Evolutionary conservation across 108 stramenopile genomes (phyloP).

Genomic region (Cyclostephanos tholiformis): DNA sequence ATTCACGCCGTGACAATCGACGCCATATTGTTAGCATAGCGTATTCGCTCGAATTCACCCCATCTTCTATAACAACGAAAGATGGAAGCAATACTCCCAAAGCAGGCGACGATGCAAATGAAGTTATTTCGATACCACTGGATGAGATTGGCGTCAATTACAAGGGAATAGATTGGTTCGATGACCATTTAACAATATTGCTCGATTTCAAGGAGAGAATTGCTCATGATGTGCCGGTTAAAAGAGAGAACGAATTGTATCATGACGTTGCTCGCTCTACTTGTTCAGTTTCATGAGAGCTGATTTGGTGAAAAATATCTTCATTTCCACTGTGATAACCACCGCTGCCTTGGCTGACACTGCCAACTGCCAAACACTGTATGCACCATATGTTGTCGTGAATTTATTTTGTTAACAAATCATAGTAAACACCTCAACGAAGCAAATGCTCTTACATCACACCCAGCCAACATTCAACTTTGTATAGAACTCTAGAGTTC

Average conservation of each 20-base stretch:
- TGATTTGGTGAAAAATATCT: neutral
- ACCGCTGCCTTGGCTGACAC: too few species aligned
- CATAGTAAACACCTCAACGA: too few species aligned
- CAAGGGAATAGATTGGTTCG: slow-evolving; percentile 54
- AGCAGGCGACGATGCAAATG: slow-evolving; percentile 87
- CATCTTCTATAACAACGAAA: slow-evolving; percentile 32
- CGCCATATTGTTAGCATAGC: slow-evolving; percentile 64
- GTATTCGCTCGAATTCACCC: slow-evolving; percentile 55
- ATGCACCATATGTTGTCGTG: too few species aligned
- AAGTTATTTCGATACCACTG: slow-evolving; percentile 59
- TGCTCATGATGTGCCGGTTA: neutral
- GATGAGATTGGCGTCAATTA: slow-evolving; percentile 62
- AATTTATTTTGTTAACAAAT: too few species aligned
- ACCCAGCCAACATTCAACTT: too few species aligned
- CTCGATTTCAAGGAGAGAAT: slow-evolving; percentile 54
- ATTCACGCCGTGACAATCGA: slow-evolving; percentile 84
- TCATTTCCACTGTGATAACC: too few species aligned
- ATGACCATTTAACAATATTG: slow-evolving; percentile 61
- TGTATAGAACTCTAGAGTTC: too few species aligned
- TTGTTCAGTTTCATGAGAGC: slow-evolving; percentile 12
- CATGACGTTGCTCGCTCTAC: slow-evolving; percentile 28
- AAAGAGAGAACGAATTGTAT: slow-evolving; percentile 17
- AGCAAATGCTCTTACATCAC: too few species aligned
- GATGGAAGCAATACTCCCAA: slow-evolving; percentile 47
- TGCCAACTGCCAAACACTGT: too few species aligned